Percentiles rank a stretch among this genome's conserved stretches.
phyloP scores from a whole-genome alignment of 2,329 filamentous ascomycete species.

The Aspergillus costaricaensis region DNA sequence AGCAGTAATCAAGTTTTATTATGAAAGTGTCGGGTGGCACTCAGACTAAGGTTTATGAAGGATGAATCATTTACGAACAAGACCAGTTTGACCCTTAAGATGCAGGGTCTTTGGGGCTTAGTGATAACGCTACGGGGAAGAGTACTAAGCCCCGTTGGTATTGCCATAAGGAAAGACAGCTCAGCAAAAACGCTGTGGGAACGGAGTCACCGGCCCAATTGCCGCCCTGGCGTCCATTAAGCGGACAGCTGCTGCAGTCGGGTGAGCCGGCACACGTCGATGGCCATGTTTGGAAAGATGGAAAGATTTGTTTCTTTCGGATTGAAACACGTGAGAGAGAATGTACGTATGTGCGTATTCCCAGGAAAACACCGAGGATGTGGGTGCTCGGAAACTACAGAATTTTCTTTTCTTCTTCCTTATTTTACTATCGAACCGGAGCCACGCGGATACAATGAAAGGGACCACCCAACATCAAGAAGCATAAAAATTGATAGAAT shows the following conservation, averaged over 20 bases:
- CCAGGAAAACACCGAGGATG: not conserved
- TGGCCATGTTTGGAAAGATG: not conserved
- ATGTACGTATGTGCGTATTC: not conserved
- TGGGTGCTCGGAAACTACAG: not conserved
- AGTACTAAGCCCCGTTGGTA: not conserved
- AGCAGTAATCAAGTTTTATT: not conserved
- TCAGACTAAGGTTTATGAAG: not conserved
- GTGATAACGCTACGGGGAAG: not conserved
- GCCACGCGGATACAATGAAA: not conserved
- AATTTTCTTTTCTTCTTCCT: not conserved
- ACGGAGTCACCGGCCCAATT: not conserved
- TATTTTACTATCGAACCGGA: not conserved
- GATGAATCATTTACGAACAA: conserved; percentile 1
- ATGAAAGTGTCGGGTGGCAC: not conserved
- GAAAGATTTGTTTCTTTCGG: not conserved
- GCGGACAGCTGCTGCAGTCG: not conserved
- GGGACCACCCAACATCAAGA: not conserved
- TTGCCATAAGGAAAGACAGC: not conserved
- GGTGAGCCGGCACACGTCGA: conserved; percentile 9
- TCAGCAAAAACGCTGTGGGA: not conserved
- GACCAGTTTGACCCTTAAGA: not conserved
- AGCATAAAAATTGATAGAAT: not conserved
- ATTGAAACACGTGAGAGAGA: not conserved
- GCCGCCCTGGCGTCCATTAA: not conserved
- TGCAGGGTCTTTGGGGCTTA: not conserved